Percentiles rank a stretch among this genome's conserved stretches.
phyloP scores from a whole-genome alignment of 805 yeast genomes.

The Teunomyces funiuensis region DNA sequence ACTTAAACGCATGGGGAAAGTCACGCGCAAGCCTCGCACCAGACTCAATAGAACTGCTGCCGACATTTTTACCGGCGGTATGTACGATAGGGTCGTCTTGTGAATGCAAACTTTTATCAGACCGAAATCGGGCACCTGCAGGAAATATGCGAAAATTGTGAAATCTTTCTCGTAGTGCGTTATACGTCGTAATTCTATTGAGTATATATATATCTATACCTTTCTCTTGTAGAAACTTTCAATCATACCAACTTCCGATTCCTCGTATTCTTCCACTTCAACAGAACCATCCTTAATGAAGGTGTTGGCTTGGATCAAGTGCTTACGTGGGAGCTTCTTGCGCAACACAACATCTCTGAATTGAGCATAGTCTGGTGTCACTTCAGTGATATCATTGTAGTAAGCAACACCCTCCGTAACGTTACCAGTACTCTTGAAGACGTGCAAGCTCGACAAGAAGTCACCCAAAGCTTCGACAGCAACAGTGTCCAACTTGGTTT shows the following conservation, averaged over 20 bases:
- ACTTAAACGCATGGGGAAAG: background rate
- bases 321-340: slow-evolving; percentile 81
- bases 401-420: slow-evolving; percentile 60
- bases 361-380: slow-evolving; percentile 58
- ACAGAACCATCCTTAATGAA: slow-evolving; percentile 42
- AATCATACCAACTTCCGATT: slow-evolving; percentile 73
- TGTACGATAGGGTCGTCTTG: background rate
- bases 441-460: slow-evolving; percentile 69
- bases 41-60: slow-evolving; percentile 1
- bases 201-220: slow-evolving; percentile 16
- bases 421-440: slow-evolving; percentile 78
- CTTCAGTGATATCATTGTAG: slow-evolving; percentile 68
- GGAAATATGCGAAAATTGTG: background rate
- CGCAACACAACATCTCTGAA: slow-evolving; percentile 67
- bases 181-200: background rate
- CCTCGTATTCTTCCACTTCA: slow-evolving; percentile 69
- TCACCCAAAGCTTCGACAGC: slow-evolving; percentile 77
- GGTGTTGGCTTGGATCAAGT: slow-evolving; percentile 82
- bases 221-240: slow-evolving; percentile 64
- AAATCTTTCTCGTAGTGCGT: background rate
- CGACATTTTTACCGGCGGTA: slow-evolving; percentile 1
- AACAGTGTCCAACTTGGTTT: slow-evolving; percentile 58
- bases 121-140: background rate
- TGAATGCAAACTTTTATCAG: background rate
- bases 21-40: background rate